phyloP scores from a whole-genome alignment of 2,329 filamentous ascomycete species.

The Colletotrichum lindemuthianum region DNA sequence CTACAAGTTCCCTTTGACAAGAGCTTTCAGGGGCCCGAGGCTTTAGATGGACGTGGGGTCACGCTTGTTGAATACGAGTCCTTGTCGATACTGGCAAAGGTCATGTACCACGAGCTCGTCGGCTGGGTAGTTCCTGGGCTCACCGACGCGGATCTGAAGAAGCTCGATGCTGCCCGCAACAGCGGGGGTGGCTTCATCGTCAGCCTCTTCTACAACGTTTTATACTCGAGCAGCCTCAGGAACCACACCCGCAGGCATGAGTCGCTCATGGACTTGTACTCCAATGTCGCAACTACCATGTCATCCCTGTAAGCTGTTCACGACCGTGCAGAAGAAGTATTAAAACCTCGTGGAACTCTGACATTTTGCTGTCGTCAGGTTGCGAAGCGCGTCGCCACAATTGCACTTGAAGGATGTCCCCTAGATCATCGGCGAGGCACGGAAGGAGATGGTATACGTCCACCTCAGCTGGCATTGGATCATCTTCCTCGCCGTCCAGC shows the following conservation, averaged over 20 bases:
- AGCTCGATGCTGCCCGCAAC: neutral
- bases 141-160: neutral
- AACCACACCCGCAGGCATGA: neutral
- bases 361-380: neutral
- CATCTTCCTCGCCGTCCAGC: neutral
- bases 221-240: neutral
- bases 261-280: neutral
- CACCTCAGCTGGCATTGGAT: constrained; percentile 11
- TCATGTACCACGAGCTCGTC: neutral
- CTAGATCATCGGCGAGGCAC: constrained; percentile 5
- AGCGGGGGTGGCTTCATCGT: neutral
- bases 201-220: neutral
- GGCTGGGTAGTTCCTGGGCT: neutral
- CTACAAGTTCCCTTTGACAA: neutral
- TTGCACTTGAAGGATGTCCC: neutral
- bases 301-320: neutral
- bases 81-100: neutral
- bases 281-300: neutral
- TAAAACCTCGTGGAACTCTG: no score
- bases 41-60: no score
- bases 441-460: constrained; percentile 14
- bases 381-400: neutral
- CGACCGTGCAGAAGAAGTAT: no score
- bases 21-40: no score
- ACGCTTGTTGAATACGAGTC: neutral